Conservation (phyloP, 2,329 filamentous ascomycete species). For the Aspergillus ustus region DNA sequence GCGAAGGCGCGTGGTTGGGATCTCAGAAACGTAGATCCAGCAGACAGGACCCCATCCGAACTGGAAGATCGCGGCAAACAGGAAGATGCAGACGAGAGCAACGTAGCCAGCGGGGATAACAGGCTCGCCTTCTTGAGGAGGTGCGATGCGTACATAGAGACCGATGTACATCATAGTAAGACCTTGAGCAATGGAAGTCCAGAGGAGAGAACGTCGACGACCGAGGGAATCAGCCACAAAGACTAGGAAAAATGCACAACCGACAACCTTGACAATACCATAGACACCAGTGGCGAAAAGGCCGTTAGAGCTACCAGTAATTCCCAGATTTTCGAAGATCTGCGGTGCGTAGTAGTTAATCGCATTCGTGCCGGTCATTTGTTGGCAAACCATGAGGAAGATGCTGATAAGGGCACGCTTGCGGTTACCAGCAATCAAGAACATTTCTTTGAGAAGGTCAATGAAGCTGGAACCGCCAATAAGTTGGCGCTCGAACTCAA, state of each 20-base stretch:
- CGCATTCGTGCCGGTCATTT: constrained; percentile 45
- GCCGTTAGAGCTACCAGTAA: constrained; percentile 38
- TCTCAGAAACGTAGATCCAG: constrained; percentile 75
- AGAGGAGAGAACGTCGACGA: constrained; percentile 40
- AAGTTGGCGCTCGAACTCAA: constrained; percentile 16
- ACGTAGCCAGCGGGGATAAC: constrained; percentile 71
- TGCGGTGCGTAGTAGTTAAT: constrained; percentile 47
- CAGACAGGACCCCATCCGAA: constrained; percentile 73
- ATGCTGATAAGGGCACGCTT: constrained; percentile 44
- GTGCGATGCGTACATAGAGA: constrained; percentile 59
- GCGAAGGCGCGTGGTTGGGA: constrained; percentile 68
- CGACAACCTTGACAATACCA: constrained; percentile 44
- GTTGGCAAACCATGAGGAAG: constrained; percentile 47
- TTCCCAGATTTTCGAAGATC: constrained; percentile 43
- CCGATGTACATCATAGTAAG: constrained; percentile 48
- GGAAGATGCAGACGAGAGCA: constrained; percentile 72
- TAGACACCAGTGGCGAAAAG: constrained; percentile 47
- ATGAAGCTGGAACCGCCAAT: constrained; percentile 7
- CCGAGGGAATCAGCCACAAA: constrained; percentile 46
- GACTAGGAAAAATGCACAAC: constrained; percentile 42
- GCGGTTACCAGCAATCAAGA: constrained; percentile 42
- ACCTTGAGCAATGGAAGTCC: constrained; percentile 41
- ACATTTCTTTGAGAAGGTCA: constrained; percentile 39
- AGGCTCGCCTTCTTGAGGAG: constrained; percentile 54
- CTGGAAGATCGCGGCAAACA: constrained; percentile 73